Evolutionary conservation across 345 rosid genomes (phyloP).

Genomic region (Cardiospermum halicacabum): DNA sequence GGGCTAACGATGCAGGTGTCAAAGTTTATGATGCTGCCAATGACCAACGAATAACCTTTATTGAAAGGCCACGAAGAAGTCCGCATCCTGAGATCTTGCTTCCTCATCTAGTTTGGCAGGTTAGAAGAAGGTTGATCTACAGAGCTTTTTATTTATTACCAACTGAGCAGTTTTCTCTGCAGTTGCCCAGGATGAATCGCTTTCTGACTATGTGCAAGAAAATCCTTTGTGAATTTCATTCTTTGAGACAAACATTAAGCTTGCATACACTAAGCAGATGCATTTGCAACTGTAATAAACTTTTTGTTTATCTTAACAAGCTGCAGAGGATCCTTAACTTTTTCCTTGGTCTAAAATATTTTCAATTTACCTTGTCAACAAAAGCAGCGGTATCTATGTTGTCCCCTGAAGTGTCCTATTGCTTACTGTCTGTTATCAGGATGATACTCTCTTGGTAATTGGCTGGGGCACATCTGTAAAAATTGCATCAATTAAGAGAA

Average conservation of each 20-base stretch:
- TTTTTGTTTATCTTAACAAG: conserved; percentile 1
- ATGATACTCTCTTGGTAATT: conserved; percentile 85
- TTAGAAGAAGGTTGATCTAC: conserved; percentile 22
- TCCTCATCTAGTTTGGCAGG: conserved; percentile 99
- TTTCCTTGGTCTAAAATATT: not conserved
- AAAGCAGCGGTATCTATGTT: not conserved
- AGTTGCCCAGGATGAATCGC: not conserved
- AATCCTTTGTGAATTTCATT: not conserved
- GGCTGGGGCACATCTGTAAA: conserved; percentile 96
- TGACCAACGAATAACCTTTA: conserved; percentile 89
- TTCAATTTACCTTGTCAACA: not conserved
- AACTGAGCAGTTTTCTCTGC: not conserved
- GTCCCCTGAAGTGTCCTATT: conserved; percentile 2
- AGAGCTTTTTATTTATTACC: not conserved
- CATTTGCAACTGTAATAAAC: not conserved
- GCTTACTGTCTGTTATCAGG: conserved; percentile 41
- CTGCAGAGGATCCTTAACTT: not conserved
- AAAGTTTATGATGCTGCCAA: conserved; percentile 92
- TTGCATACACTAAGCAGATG: conserved; percentile 3
- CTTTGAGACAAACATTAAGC: not conserved
- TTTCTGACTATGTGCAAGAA: conserved; percentile 3
- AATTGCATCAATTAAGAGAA: conserved; percentile 82
- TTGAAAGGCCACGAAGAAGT: conserved; percentile 89
- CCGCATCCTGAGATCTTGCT: conserved; percentile 87
- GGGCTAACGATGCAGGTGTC: conserved; percentile 98